Evolutionary conservation across 805 yeast genomes (phyloP), one percentile per base, ranked within the genome.

Genomic region (Priceomyces carsonii): DNA sequence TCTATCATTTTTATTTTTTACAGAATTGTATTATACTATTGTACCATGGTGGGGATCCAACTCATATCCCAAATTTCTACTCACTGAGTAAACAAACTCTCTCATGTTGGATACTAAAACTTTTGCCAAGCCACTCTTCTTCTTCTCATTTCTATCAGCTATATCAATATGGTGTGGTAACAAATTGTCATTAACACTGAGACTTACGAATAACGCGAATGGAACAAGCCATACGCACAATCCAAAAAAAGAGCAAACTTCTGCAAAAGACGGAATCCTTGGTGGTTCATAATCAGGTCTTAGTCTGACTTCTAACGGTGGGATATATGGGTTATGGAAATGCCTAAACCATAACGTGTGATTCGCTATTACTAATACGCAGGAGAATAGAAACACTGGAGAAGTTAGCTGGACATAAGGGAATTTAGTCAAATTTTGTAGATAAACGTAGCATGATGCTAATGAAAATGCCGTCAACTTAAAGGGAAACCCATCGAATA

Each of bases 231-330:
- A 93, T 13, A 93, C 81, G 50, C 93, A 82, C 26, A 93, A 63
- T 1, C 96, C 99, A 55, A 93, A 90, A 59, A 93, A 93, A 3
- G 96, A 84, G n/a, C 96, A 86, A 3, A 93, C 86, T 55, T 93
- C 96, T 1, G 89, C 71, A 53, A 91, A 91, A 8, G 84, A 71
- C 2, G 95, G 95, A 35, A 86, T 75, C 29, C 77, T 75, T 9
- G 84, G 85, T 30, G 85, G 77, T 15, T 61, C 61, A 51, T 80
- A 82, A 32, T 71, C 71, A 32, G 85, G 73, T 45, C 65, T 71
- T 51, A 82, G 65, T 48, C 85, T 59, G 44, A 69, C 75, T 42
- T 73, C 71, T 45, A 83, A 72, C 25, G 93, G 81, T 8, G 95
- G 91, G 18, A 85, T 71, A 30, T 75, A 69, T 26, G 87, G 83